phyloP scores from a whole-genome alignment of 2,329 filamentous ascomycete species.

The Paecilomyces dactylethromorphus region DNA sequence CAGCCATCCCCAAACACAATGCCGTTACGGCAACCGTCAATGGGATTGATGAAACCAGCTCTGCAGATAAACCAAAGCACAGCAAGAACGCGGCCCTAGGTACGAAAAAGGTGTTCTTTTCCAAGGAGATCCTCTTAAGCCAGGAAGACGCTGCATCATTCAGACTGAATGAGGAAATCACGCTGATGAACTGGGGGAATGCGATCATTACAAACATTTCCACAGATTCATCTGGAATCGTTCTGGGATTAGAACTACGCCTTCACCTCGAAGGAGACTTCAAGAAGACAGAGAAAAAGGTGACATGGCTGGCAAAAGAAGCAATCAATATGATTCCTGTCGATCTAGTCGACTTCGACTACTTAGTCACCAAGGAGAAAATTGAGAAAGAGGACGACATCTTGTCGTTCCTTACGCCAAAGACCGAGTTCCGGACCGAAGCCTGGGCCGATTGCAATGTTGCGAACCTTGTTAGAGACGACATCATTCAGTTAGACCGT shows the following conservation, averaged over 20 bases:
- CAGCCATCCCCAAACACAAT: constrained; percentile 19
- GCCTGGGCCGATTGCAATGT: constrained; percentile 72
- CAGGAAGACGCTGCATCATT: constrained; percentile 26
- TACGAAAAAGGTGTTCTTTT: constrained; percentile 24
- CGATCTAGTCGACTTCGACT: constrained; percentile 78
- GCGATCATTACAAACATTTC: constrained; percentile 16
- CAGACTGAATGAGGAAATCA: constrained; percentile 24
- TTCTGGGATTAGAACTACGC: constrained; percentile 57
- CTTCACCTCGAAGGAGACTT: constrained; percentile 80
- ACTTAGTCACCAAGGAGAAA: constrained; percentile 80
- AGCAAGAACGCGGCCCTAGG: constrained; percentile 24
- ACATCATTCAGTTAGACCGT: constrained; percentile 83
- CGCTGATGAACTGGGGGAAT: constrained; percentile 28
- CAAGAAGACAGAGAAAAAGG: constrained; percentile 83
- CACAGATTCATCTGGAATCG: constrained; percentile 6
- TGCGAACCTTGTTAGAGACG: constrained; percentile 65
- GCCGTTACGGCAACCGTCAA: constrained; percentile 38
- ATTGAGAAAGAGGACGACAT: constrained; percentile 73
- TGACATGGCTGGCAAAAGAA: constrained; percentile 74
- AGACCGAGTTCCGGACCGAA: constrained; percentile 63
- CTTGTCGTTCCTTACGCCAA: constrained; percentile 68
- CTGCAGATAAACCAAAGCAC: constrained; percentile 34
- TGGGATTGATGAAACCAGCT: constrained; percentile 47
- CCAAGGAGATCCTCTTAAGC: constrained; percentile 21
- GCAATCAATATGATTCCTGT: constrained; percentile 65